A percentile compares a stretch with the other conserved stretches of the same genome.
phyloP scores from a whole-genome alignment of 1,139 yeast species.

The Nadsonia starkeyi-henricii region DNA sequence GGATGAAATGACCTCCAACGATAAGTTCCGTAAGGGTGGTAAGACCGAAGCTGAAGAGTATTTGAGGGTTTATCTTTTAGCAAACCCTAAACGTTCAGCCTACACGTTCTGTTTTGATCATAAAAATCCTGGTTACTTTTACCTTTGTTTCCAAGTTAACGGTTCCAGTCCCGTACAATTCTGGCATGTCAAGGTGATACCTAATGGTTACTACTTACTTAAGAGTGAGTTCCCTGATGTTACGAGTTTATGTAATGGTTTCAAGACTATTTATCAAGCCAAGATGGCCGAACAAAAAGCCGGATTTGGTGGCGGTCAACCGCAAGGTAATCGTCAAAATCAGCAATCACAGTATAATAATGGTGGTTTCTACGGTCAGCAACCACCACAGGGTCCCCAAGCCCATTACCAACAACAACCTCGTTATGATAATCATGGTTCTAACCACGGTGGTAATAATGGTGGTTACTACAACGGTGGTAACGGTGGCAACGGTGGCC shows the following conservation, averaged over 20 bases:
- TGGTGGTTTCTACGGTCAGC: not conserved
- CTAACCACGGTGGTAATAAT: not conserved
- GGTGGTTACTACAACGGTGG: not conserved
- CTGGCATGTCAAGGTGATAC: slow-evolving; percentile 84
- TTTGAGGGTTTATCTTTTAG: slow-evolving; percentile 79
- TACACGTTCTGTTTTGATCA: slow-evolving; percentile 88
- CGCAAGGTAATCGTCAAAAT: not conserved
- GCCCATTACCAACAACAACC: not conserved
- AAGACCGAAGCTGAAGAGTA: slow-evolving; percentile 71
- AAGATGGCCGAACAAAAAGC: slow-evolving; percentile 4
- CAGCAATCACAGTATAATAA: not conserved
- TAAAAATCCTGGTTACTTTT: slow-evolving; percentile 85
- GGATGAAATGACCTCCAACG: slow-evolving; percentile 72
- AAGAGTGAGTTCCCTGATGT: slow-evolving; percentile 78
- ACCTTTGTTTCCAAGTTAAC: slow-evolving; percentile 68
- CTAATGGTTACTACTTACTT: slow-evolving; percentile 71
- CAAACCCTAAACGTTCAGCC: slow-evolving; percentile 81
- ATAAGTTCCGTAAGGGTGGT: slow-evolving; percentile 79
- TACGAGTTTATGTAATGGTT: slow-evolving; percentile 82
- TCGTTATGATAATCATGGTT: not conserved
- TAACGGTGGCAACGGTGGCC: not conserved
- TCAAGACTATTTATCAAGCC: slow-evolving; percentile 40
- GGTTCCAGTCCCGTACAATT: slow-evolving; percentile 59
- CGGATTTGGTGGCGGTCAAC: not conserved
- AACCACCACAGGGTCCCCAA: not conserved